Base-by-base conservation (phyloP, 1,139 yeast genomes). In the Pichia sp. region DNA sequence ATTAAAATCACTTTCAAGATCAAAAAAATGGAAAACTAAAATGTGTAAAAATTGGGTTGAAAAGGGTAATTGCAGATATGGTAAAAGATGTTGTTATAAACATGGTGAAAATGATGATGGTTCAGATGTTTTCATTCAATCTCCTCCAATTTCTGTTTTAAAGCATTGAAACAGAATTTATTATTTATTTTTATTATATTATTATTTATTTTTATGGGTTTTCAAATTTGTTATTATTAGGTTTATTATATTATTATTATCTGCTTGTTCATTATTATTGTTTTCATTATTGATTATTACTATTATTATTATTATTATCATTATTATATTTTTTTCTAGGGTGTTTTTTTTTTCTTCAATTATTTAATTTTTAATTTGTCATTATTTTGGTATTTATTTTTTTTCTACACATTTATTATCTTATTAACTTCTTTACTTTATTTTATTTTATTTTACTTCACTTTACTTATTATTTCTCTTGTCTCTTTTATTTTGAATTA, bases 31-130 rank as follows among this genome's bases (percentile, higher is more conserved):
- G 86, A 79, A 96, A 64, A 86, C 96, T 31, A 89, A 88, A 69
- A 87, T 94, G 28, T 89, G 97, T 69, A 84, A 81, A 56, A 89
- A 89, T 66, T 89, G 96, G 96, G 64, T 81, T 39, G 84, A 83
- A 63, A 77, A 75, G 49, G 96, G 96, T 28, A 72, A 79, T 47
- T 89, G 97, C 65, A 80, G 95, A 46, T 89, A 89, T 66, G 96
- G 96, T 34, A 86, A 79, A 65, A 78, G 97, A 63, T 89, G 97
- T 66, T 87, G 96, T 63, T 89, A 89, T 71, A 86, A 85, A 63
- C 97, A 89, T 67, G 86, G 82, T 34, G 70, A 70, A 41, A 56
- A 47, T 36, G 62, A 58, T 47, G 50, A 48, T 38, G 58, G 58
- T 11, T 46, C 55, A 27, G 44, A 9, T n/a, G 9, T 31, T 5